These are phyloP conservation scores for Xylaria acuta DNA, from an alignment of 495 filamentous ascomycete genomes.

Conservation along the genomic window DNA sequence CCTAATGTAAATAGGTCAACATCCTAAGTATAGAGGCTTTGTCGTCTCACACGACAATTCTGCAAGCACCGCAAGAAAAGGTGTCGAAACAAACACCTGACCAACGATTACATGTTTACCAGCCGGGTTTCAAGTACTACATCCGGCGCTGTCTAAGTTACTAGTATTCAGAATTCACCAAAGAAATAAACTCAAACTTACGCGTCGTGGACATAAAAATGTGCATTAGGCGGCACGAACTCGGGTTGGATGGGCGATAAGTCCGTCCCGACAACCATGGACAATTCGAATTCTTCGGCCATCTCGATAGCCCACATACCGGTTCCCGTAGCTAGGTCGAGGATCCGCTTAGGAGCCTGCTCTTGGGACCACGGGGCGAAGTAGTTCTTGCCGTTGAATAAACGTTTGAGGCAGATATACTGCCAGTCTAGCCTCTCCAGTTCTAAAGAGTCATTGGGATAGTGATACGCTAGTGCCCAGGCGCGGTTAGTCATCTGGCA, in stretches of 20 bases:
- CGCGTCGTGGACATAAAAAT: slow-evolving; percentile 43
- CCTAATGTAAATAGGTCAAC: slow-evolving; percentile 9
- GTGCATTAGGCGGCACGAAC: slow-evolving; percentile 37
- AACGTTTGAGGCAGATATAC: slow-evolving; percentile 63
- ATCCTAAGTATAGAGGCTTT: neutral
- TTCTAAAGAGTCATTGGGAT: slow-evolving; percentile 67
- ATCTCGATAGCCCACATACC: slow-evolving; percentile 70
- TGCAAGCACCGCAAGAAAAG: neutral
- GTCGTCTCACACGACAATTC: neutral
- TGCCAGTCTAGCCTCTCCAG: slow-evolving; percentile 62
- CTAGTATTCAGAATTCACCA: slow-evolving; percentile 6
- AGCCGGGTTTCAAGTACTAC: neutral
- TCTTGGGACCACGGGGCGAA: slow-evolving; percentile 60
- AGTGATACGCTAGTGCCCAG: slow-evolving; percentile 53
- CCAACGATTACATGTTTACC: neutral
- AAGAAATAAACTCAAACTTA: slow-evolving; percentile 14
- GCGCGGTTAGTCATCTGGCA: slow-evolving; percentile 4
- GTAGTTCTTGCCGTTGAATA: slow-evolving; percentile 59
- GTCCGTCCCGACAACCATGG: slow-evolving; percentile 34
- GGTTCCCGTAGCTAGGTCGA: slow-evolving; percentile 76
- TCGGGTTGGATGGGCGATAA: slow-evolving; percentile 41
- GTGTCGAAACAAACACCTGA: neutral
- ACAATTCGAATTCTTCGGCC: slow-evolving; percentile 46
- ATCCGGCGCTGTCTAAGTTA: neutral
- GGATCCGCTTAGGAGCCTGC: slow-evolving; percentile 58